These are phyloP conservation scores for Sideroxylon spinosum DNA, from an alignment of 179 eudicot species.

Conservation along the genomic window DNA sequence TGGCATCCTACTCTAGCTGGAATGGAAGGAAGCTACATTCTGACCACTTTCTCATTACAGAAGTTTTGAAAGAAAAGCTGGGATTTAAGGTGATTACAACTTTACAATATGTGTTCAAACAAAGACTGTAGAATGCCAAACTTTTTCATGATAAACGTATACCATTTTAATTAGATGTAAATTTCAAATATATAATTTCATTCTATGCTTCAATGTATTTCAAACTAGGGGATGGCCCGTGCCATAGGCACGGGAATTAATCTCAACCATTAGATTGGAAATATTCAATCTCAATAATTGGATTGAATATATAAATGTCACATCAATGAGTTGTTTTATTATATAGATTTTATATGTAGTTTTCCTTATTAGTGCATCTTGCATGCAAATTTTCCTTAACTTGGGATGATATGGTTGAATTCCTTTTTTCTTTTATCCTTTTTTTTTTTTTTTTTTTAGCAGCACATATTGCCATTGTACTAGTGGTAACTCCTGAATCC, in stretches of 20 bases:
- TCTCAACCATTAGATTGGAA: no score
- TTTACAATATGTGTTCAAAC: neutral
- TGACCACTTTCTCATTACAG: slow-evolving; percentile 58
- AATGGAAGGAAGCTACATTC: slow-evolving; percentile 59
- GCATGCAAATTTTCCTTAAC: neutral
- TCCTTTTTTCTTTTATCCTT: neutral
- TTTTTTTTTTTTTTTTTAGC: neutral
- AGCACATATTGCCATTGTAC: no score
- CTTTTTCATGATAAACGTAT: neutral
- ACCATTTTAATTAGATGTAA: neutral
- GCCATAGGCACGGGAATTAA: no score
- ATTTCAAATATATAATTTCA: neutral
- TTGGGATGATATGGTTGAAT: neutral
- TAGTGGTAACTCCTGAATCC: no score
- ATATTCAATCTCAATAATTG: no score
- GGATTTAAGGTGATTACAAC: slow-evolving; percentile 59
- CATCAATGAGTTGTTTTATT: no score
- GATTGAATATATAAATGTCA: no score
- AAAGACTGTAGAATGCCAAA: neutral
- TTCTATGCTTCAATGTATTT: neutral
- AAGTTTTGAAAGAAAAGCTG: slow-evolving; percentile 64
- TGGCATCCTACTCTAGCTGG: slow-evolving; percentile 88
- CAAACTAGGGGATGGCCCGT: no score
- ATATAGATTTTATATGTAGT: neutral
- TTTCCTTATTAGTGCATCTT: slow-evolving; percentile 8